Base-by-base conservation (phyloP, 2,329 filamentous ascomycete species). In the Diaporthe vaccinii region DNA sequence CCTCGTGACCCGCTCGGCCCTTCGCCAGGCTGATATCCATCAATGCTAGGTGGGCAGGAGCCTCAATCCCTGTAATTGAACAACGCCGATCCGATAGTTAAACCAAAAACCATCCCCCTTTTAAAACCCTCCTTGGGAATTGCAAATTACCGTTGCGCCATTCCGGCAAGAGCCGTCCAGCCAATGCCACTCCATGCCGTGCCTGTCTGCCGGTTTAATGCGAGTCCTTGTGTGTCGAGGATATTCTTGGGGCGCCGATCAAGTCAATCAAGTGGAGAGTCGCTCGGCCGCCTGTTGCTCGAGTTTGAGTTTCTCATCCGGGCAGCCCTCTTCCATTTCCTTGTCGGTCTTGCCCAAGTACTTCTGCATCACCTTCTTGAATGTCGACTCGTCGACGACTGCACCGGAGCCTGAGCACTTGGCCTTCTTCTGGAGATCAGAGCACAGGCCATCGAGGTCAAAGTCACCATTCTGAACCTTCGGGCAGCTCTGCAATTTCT, bases 341-440 rank as follows among this genome's bases (percentile, higher is more conserved):
- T 76, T 58, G 20, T 72, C 76, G 4, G 77, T 74, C 76, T 85
- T 84, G 80, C 89, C 87, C 79, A 91, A 87, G 78, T 91, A 92
- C 82, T 92, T 92, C 76, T 87, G 89, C 85, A 96, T 89, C 71
- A 95, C 93, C 55, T 89, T 91, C 81, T 98, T 94, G 79, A 98
- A 98, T 80, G 98, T 96, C 73, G 91, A 91, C 85, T 98, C 93
- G 77, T 95, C 93, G 34, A 99, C 94, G 25, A 98, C 95, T 17
- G 97, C 95, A 22, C 97, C 96, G 25, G 90, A 93, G 79, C 98
- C 94, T 0, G 95, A 98, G 84, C 97, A 99, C 82, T 96, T 97
- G 75, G 97, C 97, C 86, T 99, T 99, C 83, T 96, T 94, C 78
- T 96, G 94, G 20, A 99, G 91, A 82, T 99, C 96, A 6, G 93